Base-by-base conservation (phyloP, 805 yeast species). In the Nakazawaea pomicola region DNA sequence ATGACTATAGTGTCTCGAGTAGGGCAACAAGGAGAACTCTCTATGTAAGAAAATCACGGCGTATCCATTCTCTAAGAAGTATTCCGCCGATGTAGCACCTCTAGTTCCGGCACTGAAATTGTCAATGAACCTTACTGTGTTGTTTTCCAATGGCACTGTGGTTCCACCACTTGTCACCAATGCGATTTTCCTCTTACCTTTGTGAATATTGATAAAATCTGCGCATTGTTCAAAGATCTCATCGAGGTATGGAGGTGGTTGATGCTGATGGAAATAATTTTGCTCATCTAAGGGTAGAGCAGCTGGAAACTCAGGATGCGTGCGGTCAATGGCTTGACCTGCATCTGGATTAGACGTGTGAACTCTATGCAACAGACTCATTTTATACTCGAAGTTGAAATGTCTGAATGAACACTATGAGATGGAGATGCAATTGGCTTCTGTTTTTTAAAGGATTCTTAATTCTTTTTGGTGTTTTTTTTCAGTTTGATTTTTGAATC, bases 41-140 rank as follows among this genome's bases (percentile, higher is more conserved):
- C 99, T 70, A 60, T 93, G 95, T 30, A 93, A 62, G 55, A 93
- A 93, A 24, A 93, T 83, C 28, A 93, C 99, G 11, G 96, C 91
- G 55, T 93, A 93, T 1, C 89, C 96, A 43, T 76, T 67, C 42
- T 83, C 86, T 40, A 93, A 65, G 51, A 91, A 87, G 56, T 86
- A 83, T 60, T 93, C 99, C 4, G 98, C 96, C 29, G 95, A 82
- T 0, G 96, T 80, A 4, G 99, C 95, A 42, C 99, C 99, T 61
- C 99, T 76, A 0, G 97, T 93, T 18, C 99, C 99, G 18, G 98
- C 98, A 49, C 93, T 81, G 60, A 93, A 93, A 56, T 93, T 93
- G 62, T 93, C 99, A 54, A 93, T 89, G 61, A 93, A 93, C 40
- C 99, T 66, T 6, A 93, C 99, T 0, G 99, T 93, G 56, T 93